Evolutionary conservation across 345 rosid species (phyloP), one percentile per base, ranked within the genome.

Genomic region (Cardamine chenopodiifolia): DNA sequence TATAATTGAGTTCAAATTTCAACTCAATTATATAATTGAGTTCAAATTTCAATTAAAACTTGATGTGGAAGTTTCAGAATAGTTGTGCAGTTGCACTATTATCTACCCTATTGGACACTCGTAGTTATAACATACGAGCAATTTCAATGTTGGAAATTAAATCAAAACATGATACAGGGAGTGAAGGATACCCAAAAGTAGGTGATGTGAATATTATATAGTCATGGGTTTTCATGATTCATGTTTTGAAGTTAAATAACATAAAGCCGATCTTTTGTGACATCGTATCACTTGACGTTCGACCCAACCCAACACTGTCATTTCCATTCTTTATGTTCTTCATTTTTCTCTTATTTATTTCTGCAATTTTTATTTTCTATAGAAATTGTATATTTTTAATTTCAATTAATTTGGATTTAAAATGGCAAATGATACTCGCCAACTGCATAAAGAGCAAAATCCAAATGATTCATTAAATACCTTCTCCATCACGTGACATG

Each of bases 251-350:
- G 49, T 55, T 71, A 70, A 47, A 64, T 55, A 34, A 26, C 76
- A 70, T 55, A 70, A 77, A 62, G 71, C 75, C 71, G 49, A 77
- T 48, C 50, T 77, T 70, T 63, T 70, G 66, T 63, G 80, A 70
- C 80, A 77, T 63, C 76, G 11, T 63, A 45, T 77, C 80, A 70
- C 61, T 55, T 63, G 80, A 77, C 67, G 47, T 77, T 70, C 62
- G 62, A 70, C 76, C 80, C 80, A 77, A 77, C 72, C 71, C 71
- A 77, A 77, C 71, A 70, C 67, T 56, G 80, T 70, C 80, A 19
- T 47, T 70, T 63, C 66, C 28, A n/a, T 37, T 42, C 44, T 55
- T 61, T 75, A 68, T 61, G 17, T 11, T 68, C 63, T 8, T 39
- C 32, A 6, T 29, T 62, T 13, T 69, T 14, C 17, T n/a, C 1